Percentiles rank a stretch among this genome's conserved stretches.
These are phyloP conservation scores for Camelina sativa DNA, from an alignment of 345 rosid genomes.

Conservation along the genomic window DNA sequence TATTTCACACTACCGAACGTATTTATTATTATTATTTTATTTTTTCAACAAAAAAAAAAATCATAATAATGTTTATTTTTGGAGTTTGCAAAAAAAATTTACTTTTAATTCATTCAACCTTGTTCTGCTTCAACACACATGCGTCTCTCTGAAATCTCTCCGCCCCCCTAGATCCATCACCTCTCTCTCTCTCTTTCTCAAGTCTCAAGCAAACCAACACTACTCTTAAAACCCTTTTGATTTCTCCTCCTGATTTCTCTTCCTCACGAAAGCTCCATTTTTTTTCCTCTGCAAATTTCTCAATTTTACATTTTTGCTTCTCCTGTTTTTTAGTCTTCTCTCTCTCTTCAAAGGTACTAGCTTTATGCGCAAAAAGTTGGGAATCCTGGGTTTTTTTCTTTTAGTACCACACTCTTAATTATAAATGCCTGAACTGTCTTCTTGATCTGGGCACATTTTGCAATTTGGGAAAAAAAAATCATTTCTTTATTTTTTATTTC, in stretches of 20 bases:
- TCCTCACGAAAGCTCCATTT: conserved; percentile 4
- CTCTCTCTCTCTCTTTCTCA: conserved; percentile 37
- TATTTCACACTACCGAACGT: conserved; percentile 19
- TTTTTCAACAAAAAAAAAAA: neutral
- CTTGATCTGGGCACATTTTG: conserved; percentile 44
- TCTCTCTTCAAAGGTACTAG: conserved; percentile 36
- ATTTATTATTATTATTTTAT: conserved; percentile 15
- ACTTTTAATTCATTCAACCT: conserved; percentile 24
- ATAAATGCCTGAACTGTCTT: conserved; percentile 22
- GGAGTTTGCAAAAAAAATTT: conserved; percentile 34
- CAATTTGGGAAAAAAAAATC: neutral
- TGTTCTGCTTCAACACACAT: conserved; percentile 36
- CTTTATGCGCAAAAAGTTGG: conserved; percentile 34
- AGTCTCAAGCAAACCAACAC: neutral
- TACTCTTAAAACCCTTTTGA: conserved; percentile 46
- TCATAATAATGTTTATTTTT: conserved; percentile 4
- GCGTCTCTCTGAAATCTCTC: conserved; percentile 42
- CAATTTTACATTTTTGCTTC: conserved; percentile 34
- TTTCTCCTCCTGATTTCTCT: conserved; percentile 26
- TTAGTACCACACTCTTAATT: conserved; percentile 4
- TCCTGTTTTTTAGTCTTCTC: conserved; percentile 15
- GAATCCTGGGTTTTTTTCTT: conserved; percentile 31
- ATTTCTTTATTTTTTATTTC: neutral
- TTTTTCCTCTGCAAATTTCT: conserved; percentile 29
- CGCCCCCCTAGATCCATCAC: conserved; percentile 53